These are phyloP conservation scores for Fonsecaea erecta DNA, from an alignment of 2,329 filamentous ascomycete species.

Conservation along the genomic window DNA sequence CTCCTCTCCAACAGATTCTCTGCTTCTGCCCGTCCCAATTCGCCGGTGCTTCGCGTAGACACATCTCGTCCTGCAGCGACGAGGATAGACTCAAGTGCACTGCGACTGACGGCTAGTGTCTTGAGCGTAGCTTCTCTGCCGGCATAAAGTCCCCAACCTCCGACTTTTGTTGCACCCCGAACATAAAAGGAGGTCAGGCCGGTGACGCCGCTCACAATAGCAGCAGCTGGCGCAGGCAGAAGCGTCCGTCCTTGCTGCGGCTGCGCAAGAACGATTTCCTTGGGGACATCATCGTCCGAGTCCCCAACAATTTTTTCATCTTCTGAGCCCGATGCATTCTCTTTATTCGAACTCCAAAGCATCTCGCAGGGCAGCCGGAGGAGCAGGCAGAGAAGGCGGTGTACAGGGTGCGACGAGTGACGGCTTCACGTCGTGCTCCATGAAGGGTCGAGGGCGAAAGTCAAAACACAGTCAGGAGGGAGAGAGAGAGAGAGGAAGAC, in stretches of 20 bases:
- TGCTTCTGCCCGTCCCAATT: slow-evolving; percentile 48
- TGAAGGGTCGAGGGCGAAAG: slow-evolving; percentile 15
- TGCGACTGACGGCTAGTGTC: slow-evolving; percentile 51
- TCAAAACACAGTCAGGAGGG: slow-evolving; percentile 7
- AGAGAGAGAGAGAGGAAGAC: no score
- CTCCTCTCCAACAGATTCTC: slow-evolving; percentile 53
- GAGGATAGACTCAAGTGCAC: slow-evolving; percentile 51
- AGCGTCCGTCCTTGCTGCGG: slow-evolving; percentile 42
- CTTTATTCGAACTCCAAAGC: slow-evolving; percentile 26
- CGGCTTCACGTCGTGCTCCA: slow-evolving; percentile 28
- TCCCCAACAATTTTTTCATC: slow-evolving; percentile 19
- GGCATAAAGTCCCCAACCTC: slow-evolving; percentile 50
- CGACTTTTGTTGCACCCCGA: slow-evolving; percentile 50
- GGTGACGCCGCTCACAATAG: slow-evolving; percentile 50
- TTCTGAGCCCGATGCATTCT: slow-evolving; percentile 15
- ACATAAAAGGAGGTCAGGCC: slow-evolving; percentile 53
- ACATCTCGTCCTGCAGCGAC: slow-evolving; percentile 52
- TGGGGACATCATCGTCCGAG: slow-evolving; percentile 9
- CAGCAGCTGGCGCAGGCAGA: slow-evolving; percentile 50
- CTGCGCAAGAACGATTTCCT: slow-evolving; percentile 24
- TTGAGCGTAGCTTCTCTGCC: slow-evolving; percentile 52
- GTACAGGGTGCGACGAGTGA: slow-evolving; percentile 15
- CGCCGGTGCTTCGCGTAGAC: slow-evolving; percentile 53
- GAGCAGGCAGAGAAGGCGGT: slow-evolving; percentile 12
- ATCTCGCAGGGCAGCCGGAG: slow-evolving; percentile 17